Evolutionary conservation across 1,284 basidiomycete genomes (phyloP).

Genomic region (Athelia sp.): DNA sequence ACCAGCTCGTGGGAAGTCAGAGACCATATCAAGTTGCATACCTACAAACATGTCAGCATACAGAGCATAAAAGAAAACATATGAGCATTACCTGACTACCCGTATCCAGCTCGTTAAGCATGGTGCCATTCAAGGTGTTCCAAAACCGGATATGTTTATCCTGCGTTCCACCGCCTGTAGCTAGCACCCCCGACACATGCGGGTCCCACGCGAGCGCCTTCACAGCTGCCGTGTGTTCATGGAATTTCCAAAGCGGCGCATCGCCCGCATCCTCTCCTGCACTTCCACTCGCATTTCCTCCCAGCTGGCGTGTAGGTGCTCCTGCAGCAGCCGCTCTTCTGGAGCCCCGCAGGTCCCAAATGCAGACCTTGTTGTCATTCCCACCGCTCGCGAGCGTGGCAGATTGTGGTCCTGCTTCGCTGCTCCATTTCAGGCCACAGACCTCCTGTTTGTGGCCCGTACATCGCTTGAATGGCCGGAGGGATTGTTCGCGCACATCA

Average conservation of each 20-base stretch:
- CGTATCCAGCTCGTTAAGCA: slow-evolving; percentile 86
- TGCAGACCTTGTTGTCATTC: slow-evolving; percentile 97
- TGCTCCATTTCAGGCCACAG: slow-evolving; percentile 93
- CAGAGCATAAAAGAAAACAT: slow-evolving; percentile 20
- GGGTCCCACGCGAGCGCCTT: slow-evolving; percentile 99
- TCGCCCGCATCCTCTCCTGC: slow-evolving; percentile 41
- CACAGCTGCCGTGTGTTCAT: slow-evolving; percentile 94
- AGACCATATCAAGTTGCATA: slow-evolving; percentile 97
- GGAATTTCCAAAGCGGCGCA: slow-evolving; percentile 87
- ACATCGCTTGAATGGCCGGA: slow-evolving; percentile 74
- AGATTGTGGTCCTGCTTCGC: slow-evolving; percentile 46
- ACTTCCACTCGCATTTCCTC: slow-evolving; percentile 20
- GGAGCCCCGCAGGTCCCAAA: slow-evolving; percentile 83
- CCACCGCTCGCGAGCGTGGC: slow-evolving; percentile 91
- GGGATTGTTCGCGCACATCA: slow-evolving; percentile 76
- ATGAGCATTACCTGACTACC: slow-evolving; percentile 78
- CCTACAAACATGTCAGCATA: slow-evolving; percentile 40
- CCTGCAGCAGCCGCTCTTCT: slow-evolving; percentile 33
- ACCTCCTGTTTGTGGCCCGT: slow-evolving; percentile 92
- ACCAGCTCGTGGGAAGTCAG: slow-evolving; percentile 95
- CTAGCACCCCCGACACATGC: slow-evolving; percentile 87
- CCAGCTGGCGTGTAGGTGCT: not conserved
- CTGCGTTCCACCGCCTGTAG: slow-evolving; percentile 96
- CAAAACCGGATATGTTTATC: slow-evolving; percentile 98
- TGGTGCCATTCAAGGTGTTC: slow-evolving; percentile 86